Base-by-base conservation (phyloP, 352 stramenopile genomes). In the Phytopythium cucurbitacearum region DNA sequence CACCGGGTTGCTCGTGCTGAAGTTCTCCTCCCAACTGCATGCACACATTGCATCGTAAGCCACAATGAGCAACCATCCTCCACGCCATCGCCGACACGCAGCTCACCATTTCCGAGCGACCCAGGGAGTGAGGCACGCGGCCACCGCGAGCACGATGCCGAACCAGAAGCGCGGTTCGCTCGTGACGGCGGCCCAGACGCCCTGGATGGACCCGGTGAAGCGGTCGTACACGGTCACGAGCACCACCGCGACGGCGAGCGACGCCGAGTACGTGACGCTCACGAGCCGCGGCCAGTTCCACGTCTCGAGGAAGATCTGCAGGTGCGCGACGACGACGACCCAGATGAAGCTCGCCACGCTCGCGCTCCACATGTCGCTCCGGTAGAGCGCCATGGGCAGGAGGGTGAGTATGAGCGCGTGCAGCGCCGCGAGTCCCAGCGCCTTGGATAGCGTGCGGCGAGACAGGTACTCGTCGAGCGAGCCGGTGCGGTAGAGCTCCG, bases 341-440 rank as follows among this genome's bases (percentile, higher is more conserved):
- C 87, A 92, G 51, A 92, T 95, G 74, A 97, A 98, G 8, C 92
- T 92, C 5, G 90, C 85, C 8, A 95, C 91, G 50, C 95, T 96
- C 45, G 94, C 81, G 44, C 76, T 77, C 67, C 92, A 94, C n/a
- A 98, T 67, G 59, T 90, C 89, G 1, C 70, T 64, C 0, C 91
- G 67, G 35, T 85, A 69, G 36, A 88, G 57, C 10, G 72, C 21
- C 6, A 97, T 69, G 11, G 76, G 77, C 0, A 90, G n/a, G 1
- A 67, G 32, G 0, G 78, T 91, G 13, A 87, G 55, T 16, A 89
- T 58, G 9, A 91, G 35, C 0, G 80, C 80, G 40, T 93, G 83
- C 33, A 69, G 74, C n/a, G 69, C 62, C 4, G 78, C 79, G 15
- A 88, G 40, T 8, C 56, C 54, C 2, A 64, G 62, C 0, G 76